Base-by-base conservation (phyloP, 1,139 yeast species). In the Candida sanyaensis region DNA sequence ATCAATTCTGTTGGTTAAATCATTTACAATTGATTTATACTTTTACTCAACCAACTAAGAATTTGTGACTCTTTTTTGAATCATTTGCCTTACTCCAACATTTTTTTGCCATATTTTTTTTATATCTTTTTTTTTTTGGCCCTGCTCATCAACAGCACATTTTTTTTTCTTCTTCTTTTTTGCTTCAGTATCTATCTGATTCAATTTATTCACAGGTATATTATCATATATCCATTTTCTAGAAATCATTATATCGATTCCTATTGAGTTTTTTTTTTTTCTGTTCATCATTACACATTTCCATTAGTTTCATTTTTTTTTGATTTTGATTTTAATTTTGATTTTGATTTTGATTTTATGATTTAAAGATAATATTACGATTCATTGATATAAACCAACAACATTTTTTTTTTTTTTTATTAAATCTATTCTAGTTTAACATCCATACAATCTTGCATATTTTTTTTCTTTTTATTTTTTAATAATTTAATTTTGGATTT, bases 121-220 rank as follows among this genome's bases (percentile, higher is more conserved):
- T n/a, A n/a, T n/a, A n/a, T n/a, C n/a, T n/a, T n/a, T n/a, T n/a
- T 37, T 37, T 37, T 37, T 37, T 37, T 37, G 31, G 41, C 23
- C 41, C 26, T 37, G 31, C 32, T 37, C 41, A 37, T 37, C 41
- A 37, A 27, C 41, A 37, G n/a, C 32, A 37, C 32, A 28, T 9
- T 28, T 27, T 27, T 28, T 9, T 21, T 17, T 2, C 21, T 17
- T 17, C 21, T 17, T 17, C 21, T 17, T n/a, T n/a, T n/a, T 17
- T 17, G 21, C 21, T 17, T 17, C 21, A 17, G 21, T 17, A 17
- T 17, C 21, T 17, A 17, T 17, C 21, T 17, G 21, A n/a, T 11
- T 21, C 24, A 13, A n/a, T 17, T 12, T 33, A 13, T 21, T 9
- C 21, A 33, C 24, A 17, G 39, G 24, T 5, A 23, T 13, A 36